A percentile compares a stretch with the other conserved stretches of the same genome.
These are phyloP conservation scores for Globisporangium spiculum DNA, from an alignment of 352 stramenopile species.

Conservation along the genomic window DNA sequence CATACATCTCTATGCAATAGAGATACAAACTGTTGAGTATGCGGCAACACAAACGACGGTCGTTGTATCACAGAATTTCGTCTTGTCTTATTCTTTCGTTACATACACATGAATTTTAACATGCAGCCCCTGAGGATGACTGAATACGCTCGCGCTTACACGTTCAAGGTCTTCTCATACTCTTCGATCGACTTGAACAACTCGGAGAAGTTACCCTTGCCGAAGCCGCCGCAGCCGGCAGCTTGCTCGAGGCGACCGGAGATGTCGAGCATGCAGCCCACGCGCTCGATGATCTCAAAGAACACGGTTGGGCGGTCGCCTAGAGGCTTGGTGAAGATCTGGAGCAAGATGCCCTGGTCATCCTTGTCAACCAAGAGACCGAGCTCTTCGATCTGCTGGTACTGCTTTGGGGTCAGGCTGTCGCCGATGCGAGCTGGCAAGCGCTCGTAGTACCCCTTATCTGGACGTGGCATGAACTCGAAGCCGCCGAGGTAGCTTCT, in stretches of 20 bases:
- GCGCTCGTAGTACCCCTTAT: conserved; percentile 89
- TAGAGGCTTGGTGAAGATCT: conserved; percentile 91
- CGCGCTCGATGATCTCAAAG: conserved; percentile 92
- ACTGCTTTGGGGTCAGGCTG: conserved; percentile 82
- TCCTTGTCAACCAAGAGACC: conserved; percentile 94
- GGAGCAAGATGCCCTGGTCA: conserved; percentile 91
- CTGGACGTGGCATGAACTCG: conserved; percentile 86
- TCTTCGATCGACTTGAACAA: conserved; percentile 93
- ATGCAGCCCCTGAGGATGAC: background rate
- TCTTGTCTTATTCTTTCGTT: background rate
- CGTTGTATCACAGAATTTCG: background rate
- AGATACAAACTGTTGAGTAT: background rate
- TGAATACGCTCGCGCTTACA: conserved; percentile 30
- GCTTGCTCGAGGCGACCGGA: conserved; percentile 73
- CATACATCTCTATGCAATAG: background rate
- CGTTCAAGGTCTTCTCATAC: conserved; percentile 83
- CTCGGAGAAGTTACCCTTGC: conserved; percentile 91
- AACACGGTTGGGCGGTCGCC: conserved; percentile 87
- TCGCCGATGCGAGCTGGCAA: conserved; percentile 80
- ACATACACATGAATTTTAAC: conserved; percentile 6
- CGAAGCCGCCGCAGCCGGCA: conserved; percentile 84
- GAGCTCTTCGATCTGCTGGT: conserved; percentile 90
- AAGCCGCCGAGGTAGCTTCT: conserved; percentile 71
- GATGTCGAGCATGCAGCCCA: conserved; percentile 83
- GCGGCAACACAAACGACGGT: background rate